Base-by-base conservation (phyloP, 2,329 filamentous ascomycete genomes). In the Neobulgaria alba region DNA sequence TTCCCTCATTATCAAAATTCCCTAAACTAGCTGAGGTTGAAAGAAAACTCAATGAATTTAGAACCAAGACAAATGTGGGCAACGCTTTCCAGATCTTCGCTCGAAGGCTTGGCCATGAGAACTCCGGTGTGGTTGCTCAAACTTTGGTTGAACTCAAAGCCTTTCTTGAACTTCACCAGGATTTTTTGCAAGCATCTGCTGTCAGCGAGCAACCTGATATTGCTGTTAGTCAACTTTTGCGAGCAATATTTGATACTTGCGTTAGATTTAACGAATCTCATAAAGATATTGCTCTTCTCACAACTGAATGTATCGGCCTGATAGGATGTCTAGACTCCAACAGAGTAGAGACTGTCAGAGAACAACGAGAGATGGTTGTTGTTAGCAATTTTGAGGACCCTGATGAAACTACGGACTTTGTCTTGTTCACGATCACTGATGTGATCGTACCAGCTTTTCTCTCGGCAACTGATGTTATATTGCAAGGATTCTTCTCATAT, bases 251-350 rank as follows among this genome's bases (percentile, higher is more conserved):
- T 8, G 89, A 96, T 63, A 89, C 85, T 38, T 83, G 82, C 36
- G 77, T 88, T 40, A 87, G 82, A 48, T 92, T 92, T 61, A 85
- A 81, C 49, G 74, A 77, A 37, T 69, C 72, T 10, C 74, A 84
- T 31, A 61, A 69, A 5, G 75, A 78, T 10, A 84, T 96, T 40
- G 72, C 80, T 37, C 69, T 76, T 14, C 68, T 93, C 2, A 87
- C 85, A 47, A 83, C 87, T 10, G 78, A 84, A 55, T 92, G 86
- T 49, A 71, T 98, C 29, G 93, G 93, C 0, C 71, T 93, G 15
- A 79, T 98, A 39, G 92, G 93, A 5, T 95, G 89, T 50, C 67
- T 98, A 16, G 93, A 98, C 60, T 82, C 90, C 1, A 95, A 94
- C 55, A 79, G 85, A 44, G 77, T 95, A 2, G 92, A 98, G 55